Evolutionary conservation across 163 green algal species (phyloP).

Genomic region (Volvox carteri): DNA sequence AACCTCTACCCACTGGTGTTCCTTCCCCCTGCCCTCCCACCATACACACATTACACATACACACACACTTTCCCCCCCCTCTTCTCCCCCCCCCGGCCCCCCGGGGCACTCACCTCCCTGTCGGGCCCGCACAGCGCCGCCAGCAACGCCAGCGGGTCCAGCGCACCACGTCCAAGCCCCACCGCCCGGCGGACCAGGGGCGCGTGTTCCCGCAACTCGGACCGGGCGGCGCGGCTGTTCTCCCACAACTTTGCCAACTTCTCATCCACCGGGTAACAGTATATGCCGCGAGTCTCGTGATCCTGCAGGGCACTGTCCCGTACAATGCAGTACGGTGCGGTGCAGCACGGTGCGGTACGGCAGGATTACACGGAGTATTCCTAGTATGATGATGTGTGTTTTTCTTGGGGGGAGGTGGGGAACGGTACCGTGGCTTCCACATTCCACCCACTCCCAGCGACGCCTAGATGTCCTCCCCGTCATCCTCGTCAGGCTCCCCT

Average conservation of each 20-base stretch:
- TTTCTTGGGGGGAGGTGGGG: too few species aligned
- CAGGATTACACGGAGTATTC: too few species aligned
- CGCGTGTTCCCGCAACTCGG: constrained; percentile 77
- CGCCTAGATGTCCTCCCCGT: too few species aligned
- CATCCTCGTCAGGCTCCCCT: too few species aligned
- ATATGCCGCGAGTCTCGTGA: constrained; percentile 75
- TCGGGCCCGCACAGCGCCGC: constrained; percentile 76
- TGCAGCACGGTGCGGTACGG: neutral
- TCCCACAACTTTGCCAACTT: constrained; percentile 85
- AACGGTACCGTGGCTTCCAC: too few species aligned
- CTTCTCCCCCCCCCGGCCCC: neutral
- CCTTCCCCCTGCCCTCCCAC: too few species aligned
- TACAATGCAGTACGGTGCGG: neutral
- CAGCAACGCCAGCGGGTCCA: constrained; percentile 90
- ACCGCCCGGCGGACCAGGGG: constrained; percentile 81
- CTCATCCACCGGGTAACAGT: constrained; percentile 81
- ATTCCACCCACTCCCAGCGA: too few species aligned
- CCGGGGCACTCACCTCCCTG: constrained; percentile 36
- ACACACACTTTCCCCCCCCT: too few species aligned
- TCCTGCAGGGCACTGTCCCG: constrained; percentile 58
- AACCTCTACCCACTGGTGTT: too few species aligned
- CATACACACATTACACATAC: too few species aligned
- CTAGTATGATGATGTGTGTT: too few species aligned
- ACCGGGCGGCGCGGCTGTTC: neutral
- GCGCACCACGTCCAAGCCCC: constrained; percentile 83